A percentile compares a stretch with the other conserved stretches of the same genome.
phyloP scores from a whole-genome alignment of 2,329 filamentous ascomycete species.

The Colletotrichum theobromicola region DNA sequence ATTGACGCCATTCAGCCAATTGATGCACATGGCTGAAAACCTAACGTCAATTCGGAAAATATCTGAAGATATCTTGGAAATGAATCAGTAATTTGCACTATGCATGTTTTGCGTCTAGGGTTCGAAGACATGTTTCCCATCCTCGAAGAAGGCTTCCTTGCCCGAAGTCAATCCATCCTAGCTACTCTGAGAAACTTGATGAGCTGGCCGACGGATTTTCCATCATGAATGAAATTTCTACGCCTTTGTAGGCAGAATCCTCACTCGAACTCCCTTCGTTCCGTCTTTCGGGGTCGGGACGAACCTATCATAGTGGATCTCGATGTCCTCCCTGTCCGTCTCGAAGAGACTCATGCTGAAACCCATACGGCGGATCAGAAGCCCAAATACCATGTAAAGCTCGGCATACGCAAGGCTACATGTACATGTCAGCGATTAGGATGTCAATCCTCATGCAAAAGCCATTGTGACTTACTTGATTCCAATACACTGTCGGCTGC shows the following conservation, averaged over 20 bases:
- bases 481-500: not conserved
- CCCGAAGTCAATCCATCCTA: not conserved
- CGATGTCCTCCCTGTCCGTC: not conserved
- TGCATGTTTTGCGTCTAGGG: not conserved
- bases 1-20: not conserved
- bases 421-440: not conserved
- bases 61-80: not conserved
- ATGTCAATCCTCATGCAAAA: not conserved
- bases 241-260: not conserved
- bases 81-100: not conserved
- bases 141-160: not conserved
- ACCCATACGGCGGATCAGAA: not conserved
- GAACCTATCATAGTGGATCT: not conserved
- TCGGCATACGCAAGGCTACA: not conserved
- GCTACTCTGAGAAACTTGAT: not conserved
- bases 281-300: not conserved
- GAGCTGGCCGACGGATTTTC: no score
- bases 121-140: not conserved
- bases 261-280: not conserved
- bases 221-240: no score
- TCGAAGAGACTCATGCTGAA: not conserved
- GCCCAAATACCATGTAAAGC: not conserved
- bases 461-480: not conserved
- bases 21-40: not conserved
- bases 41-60: not conserved